These are phyloP conservation scores for Botrytis fabae DNA, from an alignment of 2,329 filamentous ascomycete genomes.

Conservation along the genomic window DNA sequence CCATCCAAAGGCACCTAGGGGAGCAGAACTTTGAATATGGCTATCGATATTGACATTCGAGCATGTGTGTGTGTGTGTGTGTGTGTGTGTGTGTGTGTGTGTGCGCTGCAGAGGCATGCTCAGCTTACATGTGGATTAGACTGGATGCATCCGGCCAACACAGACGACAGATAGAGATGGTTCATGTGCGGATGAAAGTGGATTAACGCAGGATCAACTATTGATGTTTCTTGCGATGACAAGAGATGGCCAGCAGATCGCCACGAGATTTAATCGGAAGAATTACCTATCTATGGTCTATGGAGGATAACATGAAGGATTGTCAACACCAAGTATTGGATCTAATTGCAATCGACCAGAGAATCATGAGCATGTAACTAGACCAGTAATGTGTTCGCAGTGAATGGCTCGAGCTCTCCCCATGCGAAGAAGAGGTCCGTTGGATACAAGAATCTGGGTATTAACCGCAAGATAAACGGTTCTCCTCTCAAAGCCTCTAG, in stretches of 20 bases:
- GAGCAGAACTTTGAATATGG: not conserved
- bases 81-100: not conserved
- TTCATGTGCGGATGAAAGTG: constrained; percentile 5
- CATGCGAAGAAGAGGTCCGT: not conserved
- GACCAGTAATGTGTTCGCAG: not conserved
- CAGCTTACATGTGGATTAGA: constrained; percentile 8
- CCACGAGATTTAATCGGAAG: constrained; percentile 6
- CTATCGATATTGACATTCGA: not conserved
- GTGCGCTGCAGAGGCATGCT: not conserved
- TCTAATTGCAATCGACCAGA: not conserved
- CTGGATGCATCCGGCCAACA: not conserved
- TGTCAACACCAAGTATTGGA: not conserved
- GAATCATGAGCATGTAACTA: not conserved
- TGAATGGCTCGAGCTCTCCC: not conserved
- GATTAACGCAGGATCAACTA: constrained; percentile 14
- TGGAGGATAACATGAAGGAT: not conserved
- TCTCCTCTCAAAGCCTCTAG: not conserved
- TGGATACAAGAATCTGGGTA: not conserved
- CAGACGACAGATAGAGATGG: not conserved
- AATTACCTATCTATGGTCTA: not conserved
- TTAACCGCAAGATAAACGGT: too few relatives aligned
- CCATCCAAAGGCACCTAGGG: not conserved
- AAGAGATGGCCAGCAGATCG: not conserved
- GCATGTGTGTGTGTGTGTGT: not conserved
- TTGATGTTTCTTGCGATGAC: constrained; percentile 4